Evolutionary conservation across 306 rosid genomes (phyloP), one percentile per base, ranked within the genome.

Genomic region (Gastrolobium bilobum): DNA sequence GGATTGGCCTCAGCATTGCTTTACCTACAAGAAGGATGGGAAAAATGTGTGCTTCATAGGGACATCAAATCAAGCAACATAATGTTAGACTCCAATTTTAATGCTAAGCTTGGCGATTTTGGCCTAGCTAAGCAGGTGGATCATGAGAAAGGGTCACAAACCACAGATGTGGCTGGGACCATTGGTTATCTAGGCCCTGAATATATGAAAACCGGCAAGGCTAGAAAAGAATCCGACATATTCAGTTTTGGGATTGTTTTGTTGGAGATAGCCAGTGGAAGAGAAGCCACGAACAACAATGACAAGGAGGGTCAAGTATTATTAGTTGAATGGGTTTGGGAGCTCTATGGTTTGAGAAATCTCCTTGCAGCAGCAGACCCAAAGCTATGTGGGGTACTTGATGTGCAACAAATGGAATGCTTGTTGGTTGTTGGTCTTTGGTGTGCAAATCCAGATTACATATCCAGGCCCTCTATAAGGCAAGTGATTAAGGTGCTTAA

Each of bases 21-120:
- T 5, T 86, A 86, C 40, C 38, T 86, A 6, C 89, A 86, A 33
- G 85, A 79, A 68, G 83, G 62, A 42, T 65, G 77, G 78, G 83
- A 80, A n/a, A 69, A 66, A 3, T 83, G 89, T 67, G 89, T 79
- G 35, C 51, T 86, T 3, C 89, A 86, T 2, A 65, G 82, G n/a
- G 82, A 87, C 71, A 84, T 83, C 2, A 81, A 83, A 53, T 73
- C 87, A 31, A 83, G 87, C 39, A 86, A 86, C 75, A 56, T 83
- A 30, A 61, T 86, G 85, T 34, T 86, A 75, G 90, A 87, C 29
- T 81, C 82, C 4, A 56, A n/a, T 8, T 83, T 86, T 77, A 81
- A 77, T 42, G 77, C 84, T 0, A 86, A 78, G 56, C 87, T 86
- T 5, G 86, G 87, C 5, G 82, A 80, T 51, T 86, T 86, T 66